Evolutionary conservation across 2,329 filamentous ascomycete genomes (phyloP).

Genomic region (Cercospora beticola): DNA sequence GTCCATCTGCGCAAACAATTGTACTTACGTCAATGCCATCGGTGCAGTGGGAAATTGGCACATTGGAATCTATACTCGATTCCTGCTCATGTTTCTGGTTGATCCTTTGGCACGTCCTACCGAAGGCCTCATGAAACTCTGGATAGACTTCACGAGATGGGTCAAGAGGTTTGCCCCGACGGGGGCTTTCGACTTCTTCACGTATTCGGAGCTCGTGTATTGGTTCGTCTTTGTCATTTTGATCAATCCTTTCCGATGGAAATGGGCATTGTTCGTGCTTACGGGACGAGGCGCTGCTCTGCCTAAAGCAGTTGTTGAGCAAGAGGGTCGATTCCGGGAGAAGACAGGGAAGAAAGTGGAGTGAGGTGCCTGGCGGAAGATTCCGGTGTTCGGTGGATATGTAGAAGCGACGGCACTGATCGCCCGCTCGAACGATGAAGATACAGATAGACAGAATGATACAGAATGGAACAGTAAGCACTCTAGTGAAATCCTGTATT

Average conservation of each 20-base stretch:
- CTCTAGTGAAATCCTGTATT: neutral
- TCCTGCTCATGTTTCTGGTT: slow-evolving; percentile 80
- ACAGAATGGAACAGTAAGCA: neutral
- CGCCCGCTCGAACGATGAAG: neutral
- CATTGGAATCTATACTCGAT: slow-evolving; percentile 84
- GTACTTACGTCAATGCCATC: slow-evolving; percentile 77
- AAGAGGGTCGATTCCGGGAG: slow-evolving; percentile 64
- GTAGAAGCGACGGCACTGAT: neutral
- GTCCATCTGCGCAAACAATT: slow-evolving; percentile 76
- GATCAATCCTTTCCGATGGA: slow-evolving; percentile 86
- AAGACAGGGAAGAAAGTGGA: slow-evolving; percentile 26
- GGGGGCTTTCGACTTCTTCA: slow-evolving; percentile 84
- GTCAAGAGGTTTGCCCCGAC: slow-evolving; percentile 70
- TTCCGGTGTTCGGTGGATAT: neutral
- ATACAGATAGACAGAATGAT: neutral
- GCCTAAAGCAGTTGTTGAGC: slow-evolving; percentile 64
- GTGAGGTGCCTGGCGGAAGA: neutral
- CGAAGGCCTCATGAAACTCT: slow-evolving; percentile 74
- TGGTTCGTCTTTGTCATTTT: slow-evolving; percentile 79
- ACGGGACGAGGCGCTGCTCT: slow-evolving; percentile 68
- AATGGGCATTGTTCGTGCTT: slow-evolving; percentile 83
- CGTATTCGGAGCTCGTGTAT: slow-evolving; percentile 78
- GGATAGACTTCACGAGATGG: slow-evolving; percentile 79
- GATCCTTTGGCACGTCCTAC: slow-evolving; percentile 74
- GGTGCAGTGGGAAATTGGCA: slow-evolving; percentile 84